Evolutionary conservation across 495 filamentous ascomycete species (phyloP), one percentile per base, ranked within the genome.

Genomic region (Glonium stellatum): DNA sequence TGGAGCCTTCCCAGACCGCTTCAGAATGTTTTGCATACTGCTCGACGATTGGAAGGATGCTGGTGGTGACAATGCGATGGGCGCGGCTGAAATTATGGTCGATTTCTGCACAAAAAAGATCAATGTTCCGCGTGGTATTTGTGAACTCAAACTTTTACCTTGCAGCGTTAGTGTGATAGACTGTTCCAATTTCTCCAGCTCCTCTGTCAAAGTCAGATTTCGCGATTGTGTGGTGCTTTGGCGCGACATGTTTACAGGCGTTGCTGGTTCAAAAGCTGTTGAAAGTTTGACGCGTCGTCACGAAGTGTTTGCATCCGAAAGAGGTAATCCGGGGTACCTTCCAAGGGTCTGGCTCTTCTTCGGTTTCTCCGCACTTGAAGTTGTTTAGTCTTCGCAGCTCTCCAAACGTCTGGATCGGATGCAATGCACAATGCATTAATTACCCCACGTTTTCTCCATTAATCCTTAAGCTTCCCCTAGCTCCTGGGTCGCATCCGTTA

Each of bases 21-120:
- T 86, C 87, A 0, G 93, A 97, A 70, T 96, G 87, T 63, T 96
- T 89, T 23, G 88, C 89, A 75, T 97, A 98, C 69, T 95, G 87
- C 70, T 97, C 91, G n/a, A 98, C 90, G 3, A 96, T 79, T 13
- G 93, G 93, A 9, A 98, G 76, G 54, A 98, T 96, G 62, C 87
- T 95, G 0, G 87, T 86, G 10, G 93, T 97, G 39, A 98, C 92
- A 57, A 97, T 97, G 53, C 92, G 87, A 72, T 98, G 93, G 21
- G 93, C 92, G 68, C 89, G 89, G 74, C 88, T 96, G 74, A 98
- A 98, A 68, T 98, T 98, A 73, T 90, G 87, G 72, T 98, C 93
- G 75, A 98, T 98, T 75, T 98, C 93, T 95, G 21, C 23, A 31
- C 9, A 22, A n/a, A 49, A 59, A 25, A 55, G 58, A 54, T 47